A percentile compares a stretch with the other conserved stretches of the same genome.
These are phyloP conservation scores for Pseudogymnoascus sp. DNA, from an alignment of 2,329 filamentous ascomycete genomes.

Conservation along the genomic window DNA sequence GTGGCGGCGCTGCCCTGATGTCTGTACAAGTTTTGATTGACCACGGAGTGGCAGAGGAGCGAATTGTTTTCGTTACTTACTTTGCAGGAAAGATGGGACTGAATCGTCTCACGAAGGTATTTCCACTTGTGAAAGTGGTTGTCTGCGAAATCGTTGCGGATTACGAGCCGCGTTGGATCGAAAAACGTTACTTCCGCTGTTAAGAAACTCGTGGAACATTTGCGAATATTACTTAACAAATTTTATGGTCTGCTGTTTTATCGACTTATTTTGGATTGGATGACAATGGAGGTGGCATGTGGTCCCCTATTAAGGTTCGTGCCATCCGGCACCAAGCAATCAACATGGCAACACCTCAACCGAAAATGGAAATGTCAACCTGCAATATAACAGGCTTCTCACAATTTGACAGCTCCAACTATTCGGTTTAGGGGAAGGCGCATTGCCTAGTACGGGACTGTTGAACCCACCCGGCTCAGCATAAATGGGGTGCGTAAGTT, in stretches of 20 bases:
- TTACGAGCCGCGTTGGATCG: conserved; percentile 80
- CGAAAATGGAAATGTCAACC: neutral
- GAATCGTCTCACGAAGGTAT: conserved; percentile 79
- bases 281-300: neutral
- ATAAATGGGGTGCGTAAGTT: neutral
- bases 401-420: neutral
- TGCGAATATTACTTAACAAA: neutral
- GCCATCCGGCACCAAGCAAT: neutral
- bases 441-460: neutral
- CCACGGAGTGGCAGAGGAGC: conserved; percentile 76
- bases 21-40: conserved; percentile 92
- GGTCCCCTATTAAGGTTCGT: neutral
- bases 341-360: neutral
- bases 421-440: neutral
- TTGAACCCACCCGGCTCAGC: neutral
- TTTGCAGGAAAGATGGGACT: conserved; percentile 77
- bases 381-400: neutral
- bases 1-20: conserved; percentile 80
- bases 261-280: neutral
- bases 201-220: conserved; percentile 31
- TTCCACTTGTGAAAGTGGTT: conserved; percentile 78
- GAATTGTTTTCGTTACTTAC: conserved; percentile 88
- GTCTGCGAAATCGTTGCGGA: conserved; percentile 75
- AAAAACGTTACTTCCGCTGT: conserved; percentile 84
- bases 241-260: neutral